Conservation (phyloP, 768 basidiomycete genomes). For the Cyathus striatus region DNA sequence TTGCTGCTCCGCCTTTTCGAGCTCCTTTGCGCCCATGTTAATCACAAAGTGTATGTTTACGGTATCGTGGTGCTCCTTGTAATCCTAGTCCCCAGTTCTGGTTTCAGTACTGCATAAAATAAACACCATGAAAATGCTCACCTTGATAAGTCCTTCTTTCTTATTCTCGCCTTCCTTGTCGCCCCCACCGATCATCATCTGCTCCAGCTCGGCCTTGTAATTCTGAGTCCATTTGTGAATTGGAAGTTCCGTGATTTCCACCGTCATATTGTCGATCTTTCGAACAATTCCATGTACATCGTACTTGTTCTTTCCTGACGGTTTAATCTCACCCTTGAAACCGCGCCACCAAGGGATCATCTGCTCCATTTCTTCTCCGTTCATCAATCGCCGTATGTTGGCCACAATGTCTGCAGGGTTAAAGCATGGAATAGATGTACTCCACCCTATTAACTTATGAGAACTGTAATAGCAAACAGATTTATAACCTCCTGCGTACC, state of each 20-base stretch:
- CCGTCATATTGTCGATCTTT: slow-evolving; percentile 81
- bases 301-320: slow-evolving; percentile 79
- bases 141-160: slow-evolving; percentile 70
- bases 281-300: slow-evolving; percentile 69
- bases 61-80: slow-evolving; percentile 95
- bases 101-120: neutral
- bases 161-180: slow-evolving; percentile 26
- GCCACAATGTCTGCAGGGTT: slow-evolving; percentile 88
- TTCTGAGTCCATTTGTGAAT: slow-evolving; percentile 92
- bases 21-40: slow-evolving; percentile 71
- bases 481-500: slow-evolving; percentile 38
- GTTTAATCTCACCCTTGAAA: slow-evolving; percentile 85
- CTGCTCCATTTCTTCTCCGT: slow-evolving; percentile 70
- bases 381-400: slow-evolving; percentile 85
- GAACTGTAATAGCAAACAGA: neutral
- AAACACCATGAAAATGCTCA: slow-evolving; percentile 16
- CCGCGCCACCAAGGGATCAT: slow-evolving; percentile 99
- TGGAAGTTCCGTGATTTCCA: slow-evolving; percentile 94
- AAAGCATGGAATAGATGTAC: slow-evolving; percentile 86
- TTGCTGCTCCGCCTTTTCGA: slow-evolving; percentile 85
- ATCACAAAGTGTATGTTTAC: slow-evolving; percentile 86
- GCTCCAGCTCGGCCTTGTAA: slow-evolving; percentile 90
- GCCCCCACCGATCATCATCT: slow-evolving; percentile 74
- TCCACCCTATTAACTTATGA: slow-evolving; percentile 71
- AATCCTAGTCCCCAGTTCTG: slow-evolving; percentile 57